phyloP scores from a whole-genome alignment of 164 flowering plant genomes.

The Stephania japonica region DNA sequence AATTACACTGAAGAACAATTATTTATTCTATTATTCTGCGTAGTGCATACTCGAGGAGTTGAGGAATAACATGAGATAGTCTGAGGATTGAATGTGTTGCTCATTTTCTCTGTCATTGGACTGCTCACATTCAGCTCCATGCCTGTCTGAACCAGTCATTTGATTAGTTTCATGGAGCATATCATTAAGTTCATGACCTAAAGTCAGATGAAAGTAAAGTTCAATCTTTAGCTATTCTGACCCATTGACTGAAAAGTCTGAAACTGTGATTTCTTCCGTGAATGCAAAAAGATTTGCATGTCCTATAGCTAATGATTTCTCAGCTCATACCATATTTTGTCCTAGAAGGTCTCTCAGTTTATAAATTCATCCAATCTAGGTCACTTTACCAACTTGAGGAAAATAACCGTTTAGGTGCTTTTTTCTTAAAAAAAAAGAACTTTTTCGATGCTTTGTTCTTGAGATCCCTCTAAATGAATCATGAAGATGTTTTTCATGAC shows the following conservation, averaged over 20 bases:
- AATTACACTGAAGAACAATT: not conserved
- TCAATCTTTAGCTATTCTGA: not conserved
- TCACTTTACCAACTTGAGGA: not conserved
- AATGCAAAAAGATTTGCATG: not conserved
- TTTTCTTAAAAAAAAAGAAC: too few relatives aligned
- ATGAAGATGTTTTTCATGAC: constrained; percentile 11
- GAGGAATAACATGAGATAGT: too few relatives aligned
- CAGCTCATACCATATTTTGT: not conserved
- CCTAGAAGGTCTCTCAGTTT: not conserved
- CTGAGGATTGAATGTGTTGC: not conserved
- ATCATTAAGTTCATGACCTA: not conserved
- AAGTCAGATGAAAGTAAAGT: not conserved
- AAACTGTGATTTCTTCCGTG: not conserved
- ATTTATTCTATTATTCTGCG: not conserved
- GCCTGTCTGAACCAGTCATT: not conserved
- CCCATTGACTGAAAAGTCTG: not conserved
- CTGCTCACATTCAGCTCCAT: not conserved
- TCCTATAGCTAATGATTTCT: not conserved
- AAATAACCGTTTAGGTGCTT: not conserved
- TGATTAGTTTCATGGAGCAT: not conserved
- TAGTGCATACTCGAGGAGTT: not conserved
- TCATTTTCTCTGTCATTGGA: not conserved
- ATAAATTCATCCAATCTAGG: not conserved
- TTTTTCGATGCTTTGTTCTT: not conserved
- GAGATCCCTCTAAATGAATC: not conserved